These are phyloP conservation scores for Erucastrum elatum DNA, from an alignment of 345 rosid genomes.

Conservation along the genomic window DNA sequence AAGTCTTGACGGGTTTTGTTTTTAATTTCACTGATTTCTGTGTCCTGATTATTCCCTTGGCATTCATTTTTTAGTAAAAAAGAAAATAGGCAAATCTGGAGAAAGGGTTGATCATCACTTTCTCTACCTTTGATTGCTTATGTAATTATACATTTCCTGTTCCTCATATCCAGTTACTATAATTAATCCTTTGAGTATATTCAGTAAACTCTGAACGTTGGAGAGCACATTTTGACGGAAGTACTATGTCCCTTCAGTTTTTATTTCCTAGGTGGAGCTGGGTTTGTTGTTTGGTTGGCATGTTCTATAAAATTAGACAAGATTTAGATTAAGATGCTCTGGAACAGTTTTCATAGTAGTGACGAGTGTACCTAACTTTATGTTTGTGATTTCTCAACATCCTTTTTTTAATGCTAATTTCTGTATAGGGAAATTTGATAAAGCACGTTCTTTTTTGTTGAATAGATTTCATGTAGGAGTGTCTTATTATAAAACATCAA, in stretches of 20 bases:
- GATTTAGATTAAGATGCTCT: background rate
- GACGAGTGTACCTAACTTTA: slow-evolving; percentile 6
- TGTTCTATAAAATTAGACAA: background rate
- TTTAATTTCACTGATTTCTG: slow-evolving; percentile 1
- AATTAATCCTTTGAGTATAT: background rate
- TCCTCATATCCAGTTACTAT: background rate
- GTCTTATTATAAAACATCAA: slow-evolving; percentile 8
- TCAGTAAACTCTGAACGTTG: background rate
- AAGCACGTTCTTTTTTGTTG: background rate
- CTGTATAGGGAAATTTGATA: background rate
- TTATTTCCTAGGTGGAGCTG: background rate
- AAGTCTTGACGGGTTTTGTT: background rate
- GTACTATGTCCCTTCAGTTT: background rate
- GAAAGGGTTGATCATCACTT: background rate
- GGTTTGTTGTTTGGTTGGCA: background rate
- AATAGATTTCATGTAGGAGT: background rate
- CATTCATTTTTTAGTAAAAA: slow-evolving; percentile 2
- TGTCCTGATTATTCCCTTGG: background rate
- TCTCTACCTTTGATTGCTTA: background rate
- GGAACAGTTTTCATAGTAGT: slow-evolving; percentile 13
- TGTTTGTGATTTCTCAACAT: slow-evolving; percentile 10
- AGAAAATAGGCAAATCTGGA: slow-evolving; percentile 1
- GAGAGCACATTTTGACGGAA: slow-evolving; percentile 8
- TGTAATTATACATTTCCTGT: background rate
- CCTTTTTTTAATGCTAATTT: background rate